These are phyloP conservation scores for Biscutella laevigata DNA, from an alignment of 441 rosid genomes.

Conservation along the genomic window DNA sequence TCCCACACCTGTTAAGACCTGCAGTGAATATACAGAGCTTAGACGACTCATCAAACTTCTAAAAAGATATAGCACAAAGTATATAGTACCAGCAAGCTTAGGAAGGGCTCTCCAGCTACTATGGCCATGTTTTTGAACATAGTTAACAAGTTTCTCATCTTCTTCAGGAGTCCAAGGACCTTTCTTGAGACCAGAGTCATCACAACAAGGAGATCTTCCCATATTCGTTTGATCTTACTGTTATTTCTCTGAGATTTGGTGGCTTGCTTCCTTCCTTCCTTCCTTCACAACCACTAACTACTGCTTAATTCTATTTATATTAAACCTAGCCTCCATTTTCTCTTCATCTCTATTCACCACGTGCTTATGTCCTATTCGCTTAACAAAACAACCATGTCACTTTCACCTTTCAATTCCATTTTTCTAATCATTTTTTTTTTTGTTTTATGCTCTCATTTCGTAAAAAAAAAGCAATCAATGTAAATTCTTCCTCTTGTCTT, in stretches of 20 bases:
- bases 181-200: conserved; percentile 57
- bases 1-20: conserved; percentile 68
- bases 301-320: conserved; percentile 42
- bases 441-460: conserved; percentile 14
- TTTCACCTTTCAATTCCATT: conserved; percentile 22
- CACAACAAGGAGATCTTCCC: conserved; percentile 58
- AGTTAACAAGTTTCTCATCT: conserved; percentile 48
- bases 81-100: conserved; percentile 47
- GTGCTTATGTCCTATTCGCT: conserved; percentile 20
- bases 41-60: neutral
- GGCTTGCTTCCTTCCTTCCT: conserved; percentile 40
- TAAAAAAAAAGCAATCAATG: conserved; percentile 10
- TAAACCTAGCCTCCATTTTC: conserved; percentile 24
- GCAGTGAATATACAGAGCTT: neutral
- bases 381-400: conserved; percentile 27
- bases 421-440: conserved; percentile 16
- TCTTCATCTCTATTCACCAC: conserved; percentile 22
- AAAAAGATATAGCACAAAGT: neutral
- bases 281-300: conserved; percentile 39
- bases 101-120: conserved; percentile 79
- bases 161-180: conserved; percentile 73
- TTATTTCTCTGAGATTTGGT: conserved; percentile 23
- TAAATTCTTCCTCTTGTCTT: conserved; percentile 23
- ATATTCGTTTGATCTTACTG: conserved; percentile 21
- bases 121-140: conserved; percentile 48